Percentiles rank a stretch among this genome's conserved stretches.
These are phyloP conservation scores for Firmiana major DNA, from an alignment of 345 rosid species.

Conservation along the genomic window DNA sequence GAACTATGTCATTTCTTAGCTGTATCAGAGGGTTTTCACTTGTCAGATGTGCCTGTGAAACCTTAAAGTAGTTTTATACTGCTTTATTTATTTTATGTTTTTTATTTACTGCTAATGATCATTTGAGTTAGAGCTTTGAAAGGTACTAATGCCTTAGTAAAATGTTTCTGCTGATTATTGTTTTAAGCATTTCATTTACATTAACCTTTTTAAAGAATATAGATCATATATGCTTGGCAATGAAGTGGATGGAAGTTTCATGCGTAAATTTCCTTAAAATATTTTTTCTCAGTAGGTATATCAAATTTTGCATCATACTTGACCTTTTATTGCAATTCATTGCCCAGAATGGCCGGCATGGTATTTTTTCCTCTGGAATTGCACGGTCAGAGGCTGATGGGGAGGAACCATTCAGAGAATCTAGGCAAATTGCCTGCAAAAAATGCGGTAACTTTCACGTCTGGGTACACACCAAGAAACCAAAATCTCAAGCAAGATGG, in stretches of 20 bases:
- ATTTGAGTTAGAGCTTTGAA: background rate
- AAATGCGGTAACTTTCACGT: conserved; percentile 70
- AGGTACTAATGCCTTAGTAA: background rate
- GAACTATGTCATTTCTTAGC: background rate
- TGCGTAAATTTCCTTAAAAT: background rate
- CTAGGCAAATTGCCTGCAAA: conserved; percentile 87
- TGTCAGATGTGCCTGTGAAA: background rate
- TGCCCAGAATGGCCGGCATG: conserved; percentile 50
- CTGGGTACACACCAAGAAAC: conserved; percentile 71
- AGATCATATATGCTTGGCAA: background rate
- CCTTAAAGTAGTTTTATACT: background rate
- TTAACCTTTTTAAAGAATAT: background rate
- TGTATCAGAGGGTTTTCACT: background rate
- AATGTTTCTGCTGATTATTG: background rate
- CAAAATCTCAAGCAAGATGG: conserved; percentile 94
- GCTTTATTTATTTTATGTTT: background rate
- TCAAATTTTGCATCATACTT: conserved; percentile 12
- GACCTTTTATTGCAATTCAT: conserved; percentile 21
- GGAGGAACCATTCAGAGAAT: conserved; percentile 67
- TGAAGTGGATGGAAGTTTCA: background rate
- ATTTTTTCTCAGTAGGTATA: background rate
- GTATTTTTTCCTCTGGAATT: conserved; percentile 61
- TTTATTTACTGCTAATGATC: background rate
- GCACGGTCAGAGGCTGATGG: conserved; percentile 53
- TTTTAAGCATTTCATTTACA: background rate